phyloP scores from a whole-genome alignment of 352 stramenopile species.

The Pythium oligandrum region DNA sequence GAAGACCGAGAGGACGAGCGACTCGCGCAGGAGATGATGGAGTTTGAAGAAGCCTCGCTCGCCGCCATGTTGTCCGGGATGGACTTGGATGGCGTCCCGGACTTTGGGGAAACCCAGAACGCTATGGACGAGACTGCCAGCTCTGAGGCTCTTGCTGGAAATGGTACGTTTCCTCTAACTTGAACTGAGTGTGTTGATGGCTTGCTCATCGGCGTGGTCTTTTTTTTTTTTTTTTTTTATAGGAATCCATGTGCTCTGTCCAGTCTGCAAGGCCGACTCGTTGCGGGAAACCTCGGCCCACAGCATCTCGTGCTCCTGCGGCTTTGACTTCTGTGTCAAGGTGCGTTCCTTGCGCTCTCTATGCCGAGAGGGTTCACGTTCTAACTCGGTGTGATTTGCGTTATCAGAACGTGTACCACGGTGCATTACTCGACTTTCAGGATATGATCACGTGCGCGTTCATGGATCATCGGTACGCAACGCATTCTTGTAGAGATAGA shows the following conservation, averaged over 20 bases:
- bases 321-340: constrained; percentile 45
- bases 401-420: constrained; percentile 37
- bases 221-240: no score
- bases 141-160: not conserved
- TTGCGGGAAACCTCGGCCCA: constrained; percentile 21
- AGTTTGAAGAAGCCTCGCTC: constrained; percentile 65
- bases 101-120: constrained; percentile 6
- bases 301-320: constrained; percentile 40
- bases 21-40: constrained; percentile 50
- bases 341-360: constrained; percentile 2
- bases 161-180: not conserved
- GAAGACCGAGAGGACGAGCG: constrained; percentile 24
- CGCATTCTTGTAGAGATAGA: no score
- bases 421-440: constrained; percentile 55
- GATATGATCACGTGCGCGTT: constrained; percentile 52
- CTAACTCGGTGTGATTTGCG: not conserved
- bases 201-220: no score
- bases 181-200: no score
- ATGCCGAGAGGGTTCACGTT: not conserved
- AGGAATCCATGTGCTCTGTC: constrained; percentile 34
- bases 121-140: not conserved
- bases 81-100: constrained; percentile 33
- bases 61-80: constrained; percentile 64
- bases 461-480: constrained; percentile 44
- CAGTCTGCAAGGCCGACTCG: constrained; percentile 40